phyloP scores from a whole-genome alignment of 2,329 filamentous ascomycete genomes.

The Neocucurbitaria cava region DNA sequence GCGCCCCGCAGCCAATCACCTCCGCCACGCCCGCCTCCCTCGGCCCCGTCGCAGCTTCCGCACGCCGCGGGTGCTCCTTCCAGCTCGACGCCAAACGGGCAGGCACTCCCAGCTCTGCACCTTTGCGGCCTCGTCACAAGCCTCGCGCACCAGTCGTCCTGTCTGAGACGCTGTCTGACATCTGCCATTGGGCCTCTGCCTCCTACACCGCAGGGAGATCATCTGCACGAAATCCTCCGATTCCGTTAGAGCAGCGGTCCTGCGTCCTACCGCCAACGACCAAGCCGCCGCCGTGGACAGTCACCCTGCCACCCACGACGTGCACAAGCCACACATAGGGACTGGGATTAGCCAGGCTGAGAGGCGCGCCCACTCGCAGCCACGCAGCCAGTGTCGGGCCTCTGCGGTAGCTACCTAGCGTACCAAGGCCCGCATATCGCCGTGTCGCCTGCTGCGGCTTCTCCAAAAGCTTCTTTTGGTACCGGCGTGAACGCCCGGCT shows the following conservation, averaged over 20 bases:
- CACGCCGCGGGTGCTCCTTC: conserved; percentile 16
- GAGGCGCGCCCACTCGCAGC: not conserved
- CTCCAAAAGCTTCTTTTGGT: conserved; percentile 35
- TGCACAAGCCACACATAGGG: conserved; percentile 14
- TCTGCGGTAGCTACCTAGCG: conserved; percentile 22
- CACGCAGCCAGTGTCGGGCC: conserved; percentile 10
- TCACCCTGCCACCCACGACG: conserved; percentile 8
- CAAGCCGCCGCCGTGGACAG: conserved; percentile 10
- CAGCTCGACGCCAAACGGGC: not conserved
- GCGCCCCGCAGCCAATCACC: conserved; percentile 36
- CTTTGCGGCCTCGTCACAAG: conserved; percentile 44
- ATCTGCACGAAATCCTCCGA: conserved; percentile 62
- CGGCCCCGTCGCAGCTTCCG: conserved; percentile 20
- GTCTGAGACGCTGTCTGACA: conserved; percentile 47
- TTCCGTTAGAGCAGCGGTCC: conserved; percentile 34
- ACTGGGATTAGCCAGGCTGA: conserved; percentile 16
- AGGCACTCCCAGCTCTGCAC: conserved; percentile 2
- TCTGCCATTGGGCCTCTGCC: conserved; percentile 43
- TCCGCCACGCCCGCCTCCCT: conserved; percentile 24
- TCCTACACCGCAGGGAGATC: conserved; percentile 50
- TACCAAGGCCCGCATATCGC: conserved; percentile 31
- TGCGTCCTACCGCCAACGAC: conserved; percentile 9
- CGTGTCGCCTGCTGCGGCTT: conserved; percentile 49
- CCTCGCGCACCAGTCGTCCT: conserved; percentile 38
- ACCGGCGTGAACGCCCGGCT: conserved; percentile 18